Base-by-base conservation (phyloP, 2,329 filamentous ascomycete species). In the Sporothrix mexicana region DNA sequence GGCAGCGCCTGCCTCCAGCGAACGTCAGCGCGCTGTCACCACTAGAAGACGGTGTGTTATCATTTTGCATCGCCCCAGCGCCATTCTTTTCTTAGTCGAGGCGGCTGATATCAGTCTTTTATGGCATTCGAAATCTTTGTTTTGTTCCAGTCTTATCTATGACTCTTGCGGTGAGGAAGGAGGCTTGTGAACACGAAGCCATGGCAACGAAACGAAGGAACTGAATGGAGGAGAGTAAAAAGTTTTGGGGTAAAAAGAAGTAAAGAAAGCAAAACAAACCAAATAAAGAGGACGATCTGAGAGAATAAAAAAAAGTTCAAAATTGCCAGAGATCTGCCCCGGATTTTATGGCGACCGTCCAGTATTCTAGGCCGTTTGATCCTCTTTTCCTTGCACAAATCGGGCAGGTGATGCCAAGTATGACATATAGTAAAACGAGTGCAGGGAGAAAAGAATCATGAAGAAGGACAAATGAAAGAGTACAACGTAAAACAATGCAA, bases 361-460 rank as follows among this genome's bases (percentile, higher is more conserved):
- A 45, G 45, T 66, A n/a, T 66, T 66, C 25, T 64, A 45, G 43
- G 43, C 43, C 20, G 2, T n/a, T 47, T 12, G 30, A 7, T 57
- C 20, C 8, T 57, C 53, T 25, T 57, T 17, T 30, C 23, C 6
- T 20, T 1, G 20, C 20, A 25, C 69, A 20, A 70, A 70, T 70
- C 41, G 69, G 57, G 69, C 69, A 71, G 69, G 69, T 71, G 69
- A 64, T 62, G 36, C 51, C 36, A 61, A 70, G 45, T 30, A 53
- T 49, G 64, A 68, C 64, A 20, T n/a, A 17, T 20, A 67, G 30
- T 7, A n/a, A 49, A 5, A 49, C n/a, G 12, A 15, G 25, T 20
- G 15, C 15, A 36, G 12, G n/a, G n/a, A 67, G 43, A 12, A 25
- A 20, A 67, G 12, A 13, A 67, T 49, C 5, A 47, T 9, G 2